Evolutionary conservation across 2,329 filamentous ascomycete genomes (phyloP).

Genomic region (Aspergillus fischeri): DNA sequence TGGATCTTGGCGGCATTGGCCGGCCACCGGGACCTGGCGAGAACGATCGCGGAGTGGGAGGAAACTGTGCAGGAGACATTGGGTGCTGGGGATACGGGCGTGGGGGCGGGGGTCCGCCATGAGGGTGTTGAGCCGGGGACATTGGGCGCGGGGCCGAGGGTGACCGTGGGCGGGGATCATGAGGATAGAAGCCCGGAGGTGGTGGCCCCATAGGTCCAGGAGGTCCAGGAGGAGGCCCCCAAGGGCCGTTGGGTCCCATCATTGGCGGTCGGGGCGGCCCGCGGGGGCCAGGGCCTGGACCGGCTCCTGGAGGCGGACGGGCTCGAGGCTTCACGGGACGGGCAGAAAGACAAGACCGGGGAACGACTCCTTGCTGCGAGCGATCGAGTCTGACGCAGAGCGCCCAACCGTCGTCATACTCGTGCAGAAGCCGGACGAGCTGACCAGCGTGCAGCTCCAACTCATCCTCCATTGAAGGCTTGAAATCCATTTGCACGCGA

Average conservation of each 20-base stretch:
- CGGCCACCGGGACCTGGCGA: constrained; percentile 26
- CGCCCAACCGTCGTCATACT: constrained; percentile 98
- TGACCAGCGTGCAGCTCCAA: constrained; percentile 76
- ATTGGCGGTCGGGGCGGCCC: constrained; percentile 23
- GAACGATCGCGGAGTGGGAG: constrained; percentile 33
- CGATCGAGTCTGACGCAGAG: constrained; percentile 89
- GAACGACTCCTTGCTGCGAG: constrained; percentile 86
- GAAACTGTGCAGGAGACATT: constrained; percentile 34
- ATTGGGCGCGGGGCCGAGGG: constrained; percentile 20
- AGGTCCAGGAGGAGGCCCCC: background rate
- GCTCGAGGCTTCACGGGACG: constrained; percentile 83
- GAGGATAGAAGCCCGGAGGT: constrained; percentile 33
- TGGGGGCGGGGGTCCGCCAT: constrained; percentile 25
- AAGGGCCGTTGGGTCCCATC: constrained; percentile 32
- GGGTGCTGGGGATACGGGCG: constrained; percentile 24
- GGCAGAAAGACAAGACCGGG: constrained; percentile 87
- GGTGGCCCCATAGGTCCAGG: constrained; percentile 18
- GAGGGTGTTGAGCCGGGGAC: constrained; percentile 23
- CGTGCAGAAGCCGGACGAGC: constrained; percentile 82
- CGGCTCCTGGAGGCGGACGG: constrained; percentile 33
- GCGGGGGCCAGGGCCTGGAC: constrained; percentile 27
- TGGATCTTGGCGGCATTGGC: constrained; percentile 23
- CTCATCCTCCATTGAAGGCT: constrained; percentile 88
- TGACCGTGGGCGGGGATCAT: constrained; percentile 19
- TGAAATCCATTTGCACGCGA: constrained; percentile 91